phyloP scores from a whole-genome alignment of 108 stramenopile genomes.

The Skeletonema costatum region DNA sequence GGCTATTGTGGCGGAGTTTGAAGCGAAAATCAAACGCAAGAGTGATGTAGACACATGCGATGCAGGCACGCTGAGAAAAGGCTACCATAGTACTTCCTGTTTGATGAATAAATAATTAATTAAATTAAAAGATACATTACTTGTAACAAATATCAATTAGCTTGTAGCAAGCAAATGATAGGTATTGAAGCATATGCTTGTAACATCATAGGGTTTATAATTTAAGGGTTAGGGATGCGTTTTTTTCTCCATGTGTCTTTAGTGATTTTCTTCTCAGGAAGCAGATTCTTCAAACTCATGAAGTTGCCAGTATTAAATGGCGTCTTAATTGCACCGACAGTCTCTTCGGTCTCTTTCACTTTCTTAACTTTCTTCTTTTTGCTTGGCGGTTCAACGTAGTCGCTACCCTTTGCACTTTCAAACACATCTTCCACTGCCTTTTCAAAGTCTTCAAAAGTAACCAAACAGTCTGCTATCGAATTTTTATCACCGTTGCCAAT shows the following conservation, averaged over 20 bases:
- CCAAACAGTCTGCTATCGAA: constrained; percentile 69
- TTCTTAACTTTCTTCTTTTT: not conserved
- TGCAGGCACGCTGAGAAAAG: not conserved
- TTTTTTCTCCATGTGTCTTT: not conserved
- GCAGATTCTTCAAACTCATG: not conserved
- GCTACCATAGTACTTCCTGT: not conserved
- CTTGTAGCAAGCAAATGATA: too few relatives aligned
- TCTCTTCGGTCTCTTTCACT: not conserved
- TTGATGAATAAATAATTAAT: not conserved
- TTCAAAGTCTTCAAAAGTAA: constrained; percentile 69
- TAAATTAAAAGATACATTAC: not conserved
- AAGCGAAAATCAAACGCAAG: constrained; percentile 10
- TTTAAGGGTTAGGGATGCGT: too few relatives aligned
- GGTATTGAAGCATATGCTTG: too few relatives aligned
- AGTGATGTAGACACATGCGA: not conserved
- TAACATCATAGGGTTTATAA: too few relatives aligned
- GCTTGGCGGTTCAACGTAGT: constrained; percentile 17
- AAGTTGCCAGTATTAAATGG: not conserved
- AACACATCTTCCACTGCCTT: constrained; percentile 73
- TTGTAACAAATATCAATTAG: too few relatives aligned
- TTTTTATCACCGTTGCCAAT: constrained; percentile 6
- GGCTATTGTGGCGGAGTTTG: constrained; percentile 16
- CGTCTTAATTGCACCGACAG: not conserved
- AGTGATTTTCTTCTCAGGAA: not conserved
- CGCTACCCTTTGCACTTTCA: constrained; percentile 35